These are phyloP conservation scores for Arthrobotrys pseudoclavata DNA, from an alignment of 2,329 filamentous ascomycete genomes.

Conservation along the genomic window DNA sequence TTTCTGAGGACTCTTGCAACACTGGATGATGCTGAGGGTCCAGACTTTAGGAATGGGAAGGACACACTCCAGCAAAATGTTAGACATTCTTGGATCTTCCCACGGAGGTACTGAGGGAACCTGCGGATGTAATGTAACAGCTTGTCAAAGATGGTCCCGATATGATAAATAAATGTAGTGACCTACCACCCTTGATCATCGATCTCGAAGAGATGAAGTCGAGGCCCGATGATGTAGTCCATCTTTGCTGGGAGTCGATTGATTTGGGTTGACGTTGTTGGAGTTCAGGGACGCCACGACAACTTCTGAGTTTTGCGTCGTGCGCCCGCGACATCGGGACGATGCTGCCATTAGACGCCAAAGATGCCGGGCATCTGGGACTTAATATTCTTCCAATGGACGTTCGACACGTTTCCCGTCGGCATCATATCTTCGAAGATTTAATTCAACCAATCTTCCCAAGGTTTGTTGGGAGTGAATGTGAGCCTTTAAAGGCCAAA, in stretches of 20 bases:
- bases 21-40: conserved; percentile 70
- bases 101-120: conserved; percentile 76
- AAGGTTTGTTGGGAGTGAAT: conserved; percentile 5
- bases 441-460: neutral
- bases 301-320: neutral
- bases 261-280: neutral
- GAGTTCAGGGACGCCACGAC: neutral
- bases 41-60: conserved; percentile 64
- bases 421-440: neutral
- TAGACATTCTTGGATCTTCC: conserved; percentile 75
- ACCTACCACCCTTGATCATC: conserved; percentile 76
- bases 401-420: neutral
- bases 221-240: conserved; percentile 69
- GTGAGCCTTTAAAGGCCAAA: too few relatives aligned
- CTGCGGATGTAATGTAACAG: conserved; percentile 66
- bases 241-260: conserved; percentile 9
- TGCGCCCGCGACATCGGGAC: neutral
- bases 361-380: too few relatives aligned
- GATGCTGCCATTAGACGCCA: too few relatives aligned
- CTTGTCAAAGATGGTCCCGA: conserved; percentile 12
- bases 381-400: neutral
- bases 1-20: conserved; percentile 72
- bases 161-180: neutral
- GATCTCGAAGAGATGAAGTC: conserved; percentile 77
- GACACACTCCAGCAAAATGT: conserved; percentile 75